Evolutionary conservation across 2,329 filamentous ascomycete species (phyloP).

Genomic region (Conoideocrella luteorostrata): DNA sequence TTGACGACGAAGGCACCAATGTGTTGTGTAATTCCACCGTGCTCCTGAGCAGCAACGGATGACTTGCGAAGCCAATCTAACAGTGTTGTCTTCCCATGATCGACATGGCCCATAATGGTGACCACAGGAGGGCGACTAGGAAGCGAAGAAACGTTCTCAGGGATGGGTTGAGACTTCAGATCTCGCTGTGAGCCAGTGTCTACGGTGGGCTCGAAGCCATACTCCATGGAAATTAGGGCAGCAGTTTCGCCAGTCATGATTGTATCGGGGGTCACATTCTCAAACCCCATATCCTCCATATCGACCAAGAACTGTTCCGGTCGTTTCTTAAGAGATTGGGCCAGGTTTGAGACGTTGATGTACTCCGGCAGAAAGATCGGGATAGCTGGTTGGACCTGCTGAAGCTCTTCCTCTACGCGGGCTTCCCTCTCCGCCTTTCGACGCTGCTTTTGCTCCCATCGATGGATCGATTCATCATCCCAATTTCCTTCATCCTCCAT

Average conservation of each 20-base stretch:
- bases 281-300: conserved; percentile 81
- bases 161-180: conserved; percentile 61
- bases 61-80: conserved; percentile 90
- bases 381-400: conserved; percentile 40
- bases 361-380: conserved; percentile 79
- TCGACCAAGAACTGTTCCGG: conserved; percentile 66
- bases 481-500: conserved; percentile 26
- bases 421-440: conserved; percentile 37
- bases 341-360: conserved; percentile 80
- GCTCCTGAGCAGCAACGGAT: conserved; percentile 83
- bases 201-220: conserved; percentile 80
- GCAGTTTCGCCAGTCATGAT: conserved; percentile 88
- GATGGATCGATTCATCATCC: conserved; percentile 30
- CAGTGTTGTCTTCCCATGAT: conserved; percentile 96
- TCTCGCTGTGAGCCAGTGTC: conserved; percentile 62
- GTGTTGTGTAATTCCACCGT: conserved; percentile 96
- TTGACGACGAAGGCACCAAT: conserved; percentile 95
- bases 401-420: conserved; percentile 31
- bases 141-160: conserved; percentile 60
- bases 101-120: conserved; percentile 98
- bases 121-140: conserved; percentile 83
- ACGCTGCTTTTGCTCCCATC: conserved; percentile 32
- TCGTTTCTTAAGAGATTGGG: conserved; percentile 65
- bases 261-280: conserved; percentile 74
- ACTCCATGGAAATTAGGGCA: conserved; percentile 83